A percentile compares a stretch with the other conserved stretches of the same genome.
These are phyloP conservation scores for Paecilomyces formosus DNA, from an alignment of 2,329 filamentous ascomycete species.

Conservation along the genomic window DNA sequence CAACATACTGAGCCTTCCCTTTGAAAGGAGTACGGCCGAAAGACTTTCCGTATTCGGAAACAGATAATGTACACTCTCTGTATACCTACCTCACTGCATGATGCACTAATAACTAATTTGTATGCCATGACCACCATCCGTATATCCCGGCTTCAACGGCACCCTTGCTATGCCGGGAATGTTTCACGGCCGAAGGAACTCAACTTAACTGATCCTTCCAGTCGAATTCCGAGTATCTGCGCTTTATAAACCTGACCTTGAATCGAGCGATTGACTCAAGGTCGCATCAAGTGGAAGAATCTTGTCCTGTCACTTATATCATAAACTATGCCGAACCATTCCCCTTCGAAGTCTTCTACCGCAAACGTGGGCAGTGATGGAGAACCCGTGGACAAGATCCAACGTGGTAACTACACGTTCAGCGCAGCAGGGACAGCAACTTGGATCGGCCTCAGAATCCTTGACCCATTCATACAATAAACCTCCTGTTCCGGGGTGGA, in stretches of 20 bases:
- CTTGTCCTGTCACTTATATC: not conserved
- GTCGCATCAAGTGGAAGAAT: not conserved
- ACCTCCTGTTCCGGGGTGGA: not conserved
- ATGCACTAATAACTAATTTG: not conserved
- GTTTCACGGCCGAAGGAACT: too few species aligned
- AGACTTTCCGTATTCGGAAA: not conserved
- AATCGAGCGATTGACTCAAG: not conserved
- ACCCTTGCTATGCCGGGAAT: too few species aligned
- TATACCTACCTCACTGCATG: not conserved
- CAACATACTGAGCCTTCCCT: not conserved
- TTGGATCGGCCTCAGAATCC: conserved; percentile 14
- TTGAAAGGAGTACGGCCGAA: not conserved
- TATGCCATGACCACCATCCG: too few species aligned
- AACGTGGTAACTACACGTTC: not conserved
- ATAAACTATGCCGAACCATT: not conserved
- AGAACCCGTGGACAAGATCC: not conserved
- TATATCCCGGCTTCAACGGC: too few species aligned
- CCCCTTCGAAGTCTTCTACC: not conserved
- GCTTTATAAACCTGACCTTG: not conserved
- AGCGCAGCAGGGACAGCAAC: not conserved
- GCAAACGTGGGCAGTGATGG: not conserved
- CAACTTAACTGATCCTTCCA: too few species aligned
- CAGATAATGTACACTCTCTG: not conserved
- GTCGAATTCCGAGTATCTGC: too few species aligned
- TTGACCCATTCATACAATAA: not conserved